Percentiles rank a stretch among this genome's conserved stretches.
Conservation (phyloP, 306 rosid genomes). For the cucumber (Cucumis sativus) region DNA sequence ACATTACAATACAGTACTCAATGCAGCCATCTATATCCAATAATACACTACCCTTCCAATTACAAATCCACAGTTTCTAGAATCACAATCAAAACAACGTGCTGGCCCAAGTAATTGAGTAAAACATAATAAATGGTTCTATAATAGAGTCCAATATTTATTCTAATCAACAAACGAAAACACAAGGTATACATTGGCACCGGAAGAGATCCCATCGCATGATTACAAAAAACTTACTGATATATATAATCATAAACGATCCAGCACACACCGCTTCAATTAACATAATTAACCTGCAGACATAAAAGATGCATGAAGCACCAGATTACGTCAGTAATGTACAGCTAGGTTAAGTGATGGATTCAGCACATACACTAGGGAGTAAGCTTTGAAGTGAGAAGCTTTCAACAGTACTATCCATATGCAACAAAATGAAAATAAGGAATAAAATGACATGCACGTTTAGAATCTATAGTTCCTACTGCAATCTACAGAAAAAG, state of each 20-base stretch:
- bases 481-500: background rate
- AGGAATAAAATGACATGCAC: background rate
- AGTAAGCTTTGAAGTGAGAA: background rate
- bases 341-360: background rate
- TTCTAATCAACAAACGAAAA: background rate
- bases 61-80: background rate
- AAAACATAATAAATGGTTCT: background rate
- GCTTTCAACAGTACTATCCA: background rate
- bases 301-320: conserved; percentile 3
- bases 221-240: conserved; percentile 34
- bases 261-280: conserved; percentile 77
- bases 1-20: background rate
- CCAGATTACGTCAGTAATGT: background rate
- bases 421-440: background rate
- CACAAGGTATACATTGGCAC: background rate
- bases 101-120: background rate
- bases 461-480: background rate
- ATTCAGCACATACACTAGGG: background rate
- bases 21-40: background rate
- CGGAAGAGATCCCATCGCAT: background rate
- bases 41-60: background rate
- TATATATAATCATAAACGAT: conserved; percentile 72
- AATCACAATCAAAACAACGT: background rate
- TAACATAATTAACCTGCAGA: conserved; percentile 84
- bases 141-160: background rate